phyloP scores from a whole-genome alignment of 2,329 filamentous ascomycete species.

The Hypoxylon sp. region DNA sequence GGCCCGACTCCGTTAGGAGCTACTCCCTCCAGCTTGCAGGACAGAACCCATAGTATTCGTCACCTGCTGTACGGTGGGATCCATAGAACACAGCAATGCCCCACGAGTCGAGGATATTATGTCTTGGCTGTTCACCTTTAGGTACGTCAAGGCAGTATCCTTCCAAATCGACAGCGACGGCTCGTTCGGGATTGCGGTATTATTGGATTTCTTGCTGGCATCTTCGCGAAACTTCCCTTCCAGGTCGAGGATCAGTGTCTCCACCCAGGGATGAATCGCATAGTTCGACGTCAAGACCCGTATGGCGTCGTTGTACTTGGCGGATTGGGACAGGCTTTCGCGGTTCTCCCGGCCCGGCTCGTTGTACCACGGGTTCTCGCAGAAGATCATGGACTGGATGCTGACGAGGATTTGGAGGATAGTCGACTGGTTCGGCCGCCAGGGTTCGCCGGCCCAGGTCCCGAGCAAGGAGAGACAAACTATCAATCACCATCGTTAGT shows the following conservation, averaged over 20 bases:
- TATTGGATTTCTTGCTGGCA: background rate
- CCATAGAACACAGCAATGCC: background rate
- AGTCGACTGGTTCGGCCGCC: conserved; percentile 61
- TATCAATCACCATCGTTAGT: conserved; percentile 24
- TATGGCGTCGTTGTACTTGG: conserved; percentile 49
- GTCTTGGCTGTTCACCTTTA: conserved; percentile 29
- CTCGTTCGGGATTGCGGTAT: background rate
- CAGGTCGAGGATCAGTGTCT: too few relatives aligned
- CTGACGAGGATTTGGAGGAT: conserved; percentile 65
- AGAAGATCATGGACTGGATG: conserved; percentile 69
- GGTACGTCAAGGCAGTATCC: conserved; percentile 28
- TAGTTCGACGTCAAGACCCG: conserved; percentile 46
- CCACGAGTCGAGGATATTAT: conserved; percentile 18
- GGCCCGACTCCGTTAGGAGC: too few relatives aligned
- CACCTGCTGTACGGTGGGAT: background rate
- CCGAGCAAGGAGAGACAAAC: conserved; percentile 64
- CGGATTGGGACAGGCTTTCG: conserved; percentile 34
- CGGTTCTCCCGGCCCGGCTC: conserved; percentile 59
- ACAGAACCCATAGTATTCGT: background rate
- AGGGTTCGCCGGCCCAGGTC: conserved; percentile 61
- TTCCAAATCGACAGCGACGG: conserved; percentile 21
- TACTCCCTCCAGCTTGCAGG: conserved; percentile 17
- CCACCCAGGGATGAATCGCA: conserved; percentile 48
- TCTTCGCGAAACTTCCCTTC: too few relatives aligned
- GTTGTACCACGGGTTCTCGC: conserved; percentile 65